phyloP scores from a whole-genome alignment of 2,329 filamentous ascomycete species.

The Colletotrichum melonis region DNA sequence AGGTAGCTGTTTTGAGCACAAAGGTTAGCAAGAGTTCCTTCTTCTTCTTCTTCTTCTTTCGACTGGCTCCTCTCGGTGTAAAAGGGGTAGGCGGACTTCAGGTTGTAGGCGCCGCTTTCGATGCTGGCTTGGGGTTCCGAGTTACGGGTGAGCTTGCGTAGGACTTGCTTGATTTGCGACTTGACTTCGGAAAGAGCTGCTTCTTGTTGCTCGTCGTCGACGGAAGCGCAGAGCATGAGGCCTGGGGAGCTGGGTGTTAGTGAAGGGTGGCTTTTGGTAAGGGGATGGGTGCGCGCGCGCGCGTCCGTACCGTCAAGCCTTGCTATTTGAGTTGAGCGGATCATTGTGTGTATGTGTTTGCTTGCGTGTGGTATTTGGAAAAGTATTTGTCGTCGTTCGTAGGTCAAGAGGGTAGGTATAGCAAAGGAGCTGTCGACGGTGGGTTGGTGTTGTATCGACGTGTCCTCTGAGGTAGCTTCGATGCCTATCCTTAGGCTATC shows the following conservation, averaged over 20 bases:
- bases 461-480: constrained; percentile 15
- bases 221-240: constrained; percentile 93
- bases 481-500: background rate
- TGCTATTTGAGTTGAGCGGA: constrained; percentile 93
- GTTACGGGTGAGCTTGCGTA: constrained; percentile 88
- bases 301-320: constrained; percentile 80
- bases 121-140: constrained; percentile 92
- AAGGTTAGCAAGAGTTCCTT: background rate
- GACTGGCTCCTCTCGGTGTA: background rate
- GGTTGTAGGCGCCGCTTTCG: constrained; percentile 82
- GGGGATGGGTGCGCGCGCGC: constrained; percentile 13
- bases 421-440: constrained; percentile 12
- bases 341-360: constrained; percentile 65
- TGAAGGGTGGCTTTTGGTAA: background rate
- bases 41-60: background rate
- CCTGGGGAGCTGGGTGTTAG: constrained; percentile 62
- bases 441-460: constrained; percentile 12
- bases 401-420: background rate
- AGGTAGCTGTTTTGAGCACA: constrained; percentile 72
- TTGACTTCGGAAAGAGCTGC: constrained; percentile 88
- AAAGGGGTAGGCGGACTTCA: constrained; percentile 74
- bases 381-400: background rate
- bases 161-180: constrained; percentile 87
- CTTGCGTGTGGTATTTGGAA: background rate
- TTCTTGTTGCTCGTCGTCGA: constrained; percentile 89